Conservation (phyloP, 768 basidiomycete species). For the Gloeopeniophorella convolvens region DNA sequence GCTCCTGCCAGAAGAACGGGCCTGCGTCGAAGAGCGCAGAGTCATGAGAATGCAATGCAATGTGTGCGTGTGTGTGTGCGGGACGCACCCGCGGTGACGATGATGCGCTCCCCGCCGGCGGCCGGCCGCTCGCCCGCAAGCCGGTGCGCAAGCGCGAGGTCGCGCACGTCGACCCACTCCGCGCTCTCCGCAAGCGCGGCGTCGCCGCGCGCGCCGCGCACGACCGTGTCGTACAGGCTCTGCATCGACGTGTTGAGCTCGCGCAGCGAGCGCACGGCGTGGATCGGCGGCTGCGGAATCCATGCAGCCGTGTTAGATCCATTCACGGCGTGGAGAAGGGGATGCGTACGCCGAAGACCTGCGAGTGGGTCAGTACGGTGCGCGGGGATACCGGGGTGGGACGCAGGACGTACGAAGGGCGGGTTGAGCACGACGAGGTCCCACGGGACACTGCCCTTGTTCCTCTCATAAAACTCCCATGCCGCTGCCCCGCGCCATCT, state of each 20-base stretch:
- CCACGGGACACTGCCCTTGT: constrained; percentile 24
- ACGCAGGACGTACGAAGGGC: constrained; percentile 26
- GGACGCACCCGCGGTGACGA: constrained; percentile 18
- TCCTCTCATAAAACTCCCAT: constrained; percentile 28
- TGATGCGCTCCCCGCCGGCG: constrained; percentile 32
- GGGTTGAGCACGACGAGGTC: constrained; percentile 32
- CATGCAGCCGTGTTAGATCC: background rate
- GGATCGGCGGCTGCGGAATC: constrained; percentile 13
- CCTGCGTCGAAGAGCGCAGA: background rate
- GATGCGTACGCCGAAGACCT: too few species aligned
- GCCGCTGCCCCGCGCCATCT: constrained; percentile 23
- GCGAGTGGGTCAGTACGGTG: too few species aligned
- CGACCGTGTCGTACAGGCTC: constrained; percentile 10
- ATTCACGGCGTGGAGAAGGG: too few species aligned
- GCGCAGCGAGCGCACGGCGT: constrained; percentile 28
- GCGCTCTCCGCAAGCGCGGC: too few species aligned
- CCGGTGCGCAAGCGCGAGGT: constrained; percentile 26
- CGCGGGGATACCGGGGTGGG: too few species aligned
- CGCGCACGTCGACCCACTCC: constrained; percentile 31
- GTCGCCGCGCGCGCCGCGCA: background rate
- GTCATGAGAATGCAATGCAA: too few species aligned
- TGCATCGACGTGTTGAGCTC: constrained; percentile 29
- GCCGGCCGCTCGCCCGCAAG: constrained; percentile 22
- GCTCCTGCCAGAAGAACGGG: constrained; percentile 3
- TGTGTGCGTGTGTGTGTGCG: background rate